Evolutionary conservation across 2,329 filamentous ascomycete genomes (phyloP).

Genomic region (Cadophora sp.): DNA sequence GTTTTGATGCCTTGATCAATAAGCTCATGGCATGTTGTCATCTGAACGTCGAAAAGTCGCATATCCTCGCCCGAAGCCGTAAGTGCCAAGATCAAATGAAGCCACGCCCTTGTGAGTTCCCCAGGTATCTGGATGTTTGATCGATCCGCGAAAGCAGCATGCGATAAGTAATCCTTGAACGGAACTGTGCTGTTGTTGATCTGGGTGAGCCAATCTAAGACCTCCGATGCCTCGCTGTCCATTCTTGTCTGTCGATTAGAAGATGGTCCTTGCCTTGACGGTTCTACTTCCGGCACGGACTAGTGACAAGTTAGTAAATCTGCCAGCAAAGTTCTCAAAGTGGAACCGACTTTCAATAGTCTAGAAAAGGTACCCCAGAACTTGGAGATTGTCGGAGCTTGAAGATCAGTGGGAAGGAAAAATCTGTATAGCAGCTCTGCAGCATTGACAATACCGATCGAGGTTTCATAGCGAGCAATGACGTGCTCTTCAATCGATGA

Average conservation of each 20-base stretch:
- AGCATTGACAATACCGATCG: constrained; percentile 50
- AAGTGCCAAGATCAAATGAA: constrained; percentile 34
- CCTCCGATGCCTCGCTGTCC: neutral
- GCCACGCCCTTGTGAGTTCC: constrained; percentile 34
- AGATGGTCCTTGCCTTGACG: too few species aligned
- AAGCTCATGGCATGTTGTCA: constrained; percentile 23
- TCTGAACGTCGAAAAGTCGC: constrained; percentile 24
- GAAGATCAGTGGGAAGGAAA: constrained; percentile 49
- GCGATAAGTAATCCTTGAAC: constrained; percentile 27
- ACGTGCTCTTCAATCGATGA: neutral
- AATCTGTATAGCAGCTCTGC: constrained; percentile 50
- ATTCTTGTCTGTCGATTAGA: neutral
- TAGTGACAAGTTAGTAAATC: neutral
- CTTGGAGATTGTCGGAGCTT: constrained; percentile 49
- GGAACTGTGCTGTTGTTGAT: constrained; percentile 10
- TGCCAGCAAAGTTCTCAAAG: neutral
- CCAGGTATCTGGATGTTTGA: constrained; percentile 29
- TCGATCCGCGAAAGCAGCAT: constrained; percentile 18
- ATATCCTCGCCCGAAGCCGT: constrained; percentile 28
- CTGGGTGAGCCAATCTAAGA: constrained; percentile 12
- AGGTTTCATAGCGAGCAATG: constrained; percentile 37
- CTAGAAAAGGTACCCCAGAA: constrained; percentile 53
- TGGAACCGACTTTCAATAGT: constrained; percentile 42
- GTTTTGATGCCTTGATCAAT: constrained; percentile 28
- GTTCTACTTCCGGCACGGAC: neutral